Percentiles rank a stretch among this genome's conserved stretches.
Conservation (phyloP, 1,139 yeast species). For the Kodamaea plutei region DNA sequence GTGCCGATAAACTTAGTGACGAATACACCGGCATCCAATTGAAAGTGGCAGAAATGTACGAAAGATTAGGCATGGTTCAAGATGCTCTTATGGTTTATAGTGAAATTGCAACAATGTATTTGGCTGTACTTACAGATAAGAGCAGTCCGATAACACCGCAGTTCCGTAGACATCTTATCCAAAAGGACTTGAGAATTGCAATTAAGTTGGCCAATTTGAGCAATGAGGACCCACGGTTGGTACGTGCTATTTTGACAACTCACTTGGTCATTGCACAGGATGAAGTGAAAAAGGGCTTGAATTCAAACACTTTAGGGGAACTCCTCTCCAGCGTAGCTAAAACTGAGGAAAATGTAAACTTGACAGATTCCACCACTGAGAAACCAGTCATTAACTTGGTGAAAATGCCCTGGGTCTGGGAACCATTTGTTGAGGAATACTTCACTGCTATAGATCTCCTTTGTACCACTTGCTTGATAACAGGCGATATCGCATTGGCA, state of each 20-base stretch:
- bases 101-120: conserved; percentile 62
- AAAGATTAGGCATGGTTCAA: conserved; percentile 51
- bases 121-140: conserved; percentile 49
- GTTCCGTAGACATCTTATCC: conserved; percentile 57
- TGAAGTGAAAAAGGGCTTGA: conserved; percentile 6
- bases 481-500: conserved; percentile 65
- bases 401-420: conserved; percentile 61
- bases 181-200: conserved; percentile 67
- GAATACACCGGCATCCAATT: conserved; percentile 84
- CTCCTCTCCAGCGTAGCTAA: too few species aligned
- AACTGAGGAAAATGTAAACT: not conserved
- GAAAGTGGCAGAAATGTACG: conserved; percentile 84
- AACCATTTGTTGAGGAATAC: conserved; percentile 70
- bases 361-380: conserved; percentile 2
- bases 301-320: conserved; percentile 1
- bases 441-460: conserved; percentile 70
- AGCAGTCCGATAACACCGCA: conserved; percentile 20
- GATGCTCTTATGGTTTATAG: conserved; percentile 66
- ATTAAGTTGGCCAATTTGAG: conserved; percentile 63
- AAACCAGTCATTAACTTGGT: too few species aligned
- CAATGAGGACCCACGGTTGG: conserved; percentile 42
- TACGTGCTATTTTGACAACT: conserved; percentile 58
- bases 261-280: conserved; percentile 66
- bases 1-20: conserved; percentile 54
- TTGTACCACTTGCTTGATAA: conserved; percentile 61